Conservation (phyloP, 108 stramenopile genomes). For the Cyclotella sp. region DNA sequence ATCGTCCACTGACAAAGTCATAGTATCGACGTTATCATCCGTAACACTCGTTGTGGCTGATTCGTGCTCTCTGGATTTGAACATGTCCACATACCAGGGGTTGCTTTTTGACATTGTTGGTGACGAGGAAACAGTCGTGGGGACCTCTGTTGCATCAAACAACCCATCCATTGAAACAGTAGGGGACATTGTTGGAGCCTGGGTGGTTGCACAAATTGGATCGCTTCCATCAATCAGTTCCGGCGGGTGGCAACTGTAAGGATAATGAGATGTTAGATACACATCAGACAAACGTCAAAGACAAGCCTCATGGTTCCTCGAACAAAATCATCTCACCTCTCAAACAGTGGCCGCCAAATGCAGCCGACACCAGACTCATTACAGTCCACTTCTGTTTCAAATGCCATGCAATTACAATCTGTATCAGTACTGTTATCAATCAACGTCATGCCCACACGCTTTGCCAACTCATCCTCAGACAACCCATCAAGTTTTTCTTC, state of each 20-base stretch:
- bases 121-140: constrained; percentile 28
- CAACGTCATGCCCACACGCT: constrained; percentile 31
- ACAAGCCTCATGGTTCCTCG: not conserved
- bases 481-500: constrained; percentile 69
- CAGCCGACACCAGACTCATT: constrained; percentile 52
- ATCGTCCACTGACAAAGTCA: constrained; percentile 32
- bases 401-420: constrained; percentile 63
- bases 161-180: constrained; percentile 40
- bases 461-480: constrained; percentile 45
- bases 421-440: constrained; percentile 57
- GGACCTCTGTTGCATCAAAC: constrained; percentile 52
- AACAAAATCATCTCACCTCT: constrained; percentile 15
- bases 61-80: constrained; percentile 58
- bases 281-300: not conserved
- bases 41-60: constrained; percentile 8
- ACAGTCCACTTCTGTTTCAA: constrained; percentile 59
- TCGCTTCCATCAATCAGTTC: constrained; percentile 63
- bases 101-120: constrained; percentile 4
- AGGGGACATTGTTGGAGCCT: constrained; percentile 61
- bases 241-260: constrained; percentile 54
- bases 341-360: constrained; percentile 50
- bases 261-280: not conserved
- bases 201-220: constrained; percentile 61
- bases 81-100: constrained; percentile 56
- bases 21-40: constrained; percentile 27